Conservation (phyloP, 2,329 filamentous ascomycete genomes). For the Diatrype stigma region DNA sequence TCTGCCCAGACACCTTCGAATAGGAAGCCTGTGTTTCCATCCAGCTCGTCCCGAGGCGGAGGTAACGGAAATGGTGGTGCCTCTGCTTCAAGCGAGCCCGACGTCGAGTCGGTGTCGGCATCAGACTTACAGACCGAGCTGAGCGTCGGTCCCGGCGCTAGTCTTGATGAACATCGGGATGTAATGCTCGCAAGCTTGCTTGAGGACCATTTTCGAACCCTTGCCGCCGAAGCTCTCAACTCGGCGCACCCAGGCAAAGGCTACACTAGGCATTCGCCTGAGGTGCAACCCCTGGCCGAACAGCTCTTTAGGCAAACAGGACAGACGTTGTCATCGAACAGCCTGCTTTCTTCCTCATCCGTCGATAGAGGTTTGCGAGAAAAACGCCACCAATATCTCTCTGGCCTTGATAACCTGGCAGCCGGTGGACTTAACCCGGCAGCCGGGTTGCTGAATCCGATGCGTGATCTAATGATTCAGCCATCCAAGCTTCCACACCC, state of each 20-base stretch:
- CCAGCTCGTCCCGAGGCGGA: slow-evolving; percentile 1
- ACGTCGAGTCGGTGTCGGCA: slow-evolving; percentile 5
- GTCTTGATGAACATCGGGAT: slow-evolving; percentile 25
- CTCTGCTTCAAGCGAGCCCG: neutral
- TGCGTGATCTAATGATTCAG: slow-evolving; percentile 19
- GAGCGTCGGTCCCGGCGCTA: slow-evolving; percentile 5
- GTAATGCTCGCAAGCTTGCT: slow-evolving; percentile 29
- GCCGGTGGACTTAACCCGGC: slow-evolving; percentile 10
- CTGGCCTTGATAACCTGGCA: slow-evolving; percentile 23
- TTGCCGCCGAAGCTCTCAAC: slow-evolving; percentile 25
- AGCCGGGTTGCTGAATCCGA: slow-evolving; percentile 14
- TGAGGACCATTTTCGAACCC: slow-evolving; percentile 26
- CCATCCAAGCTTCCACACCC: slow-evolving; percentile 19
- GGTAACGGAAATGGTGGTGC: slow-evolving; percentile 9
- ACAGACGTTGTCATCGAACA: slow-evolving; percentile 20
- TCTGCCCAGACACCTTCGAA: no score
- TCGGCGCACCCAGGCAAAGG: slow-evolving; percentile 16
- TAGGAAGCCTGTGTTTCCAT: neutral
- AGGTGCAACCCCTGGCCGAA: slow-evolving; percentile 20
- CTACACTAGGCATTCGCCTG: slow-evolving; percentile 23
- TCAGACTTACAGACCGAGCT: slow-evolving; percentile 6
- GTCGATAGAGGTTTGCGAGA: slow-evolving; percentile 14
- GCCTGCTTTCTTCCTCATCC: slow-evolving; percentile 14
- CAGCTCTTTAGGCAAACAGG: slow-evolving; percentile 21
- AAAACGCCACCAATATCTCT: slow-evolving; percentile 24